These are phyloP conservation scores for Pythium brachiatum DNA, from an alignment of 352 stramenopile genomes.

Conservation along the genomic window DNA sequence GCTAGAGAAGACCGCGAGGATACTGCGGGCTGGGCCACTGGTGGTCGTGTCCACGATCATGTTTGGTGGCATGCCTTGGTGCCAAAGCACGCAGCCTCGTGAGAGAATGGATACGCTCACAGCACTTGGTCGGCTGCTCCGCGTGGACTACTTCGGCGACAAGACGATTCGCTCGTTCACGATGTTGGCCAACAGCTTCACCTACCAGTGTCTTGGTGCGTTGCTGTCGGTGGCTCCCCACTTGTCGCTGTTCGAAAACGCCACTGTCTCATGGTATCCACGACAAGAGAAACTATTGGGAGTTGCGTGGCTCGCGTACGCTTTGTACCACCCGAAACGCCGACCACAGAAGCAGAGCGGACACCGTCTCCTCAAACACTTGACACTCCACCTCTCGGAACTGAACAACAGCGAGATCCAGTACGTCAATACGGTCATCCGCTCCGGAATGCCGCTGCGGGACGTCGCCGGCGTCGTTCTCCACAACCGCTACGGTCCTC, in stretches of 20 bases:
- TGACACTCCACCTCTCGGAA: background rate
- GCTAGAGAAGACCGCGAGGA: background rate
- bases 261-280: background rate
- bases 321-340: background rate
- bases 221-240: background rate
- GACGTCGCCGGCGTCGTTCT: background rate
- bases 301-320: constrained; percentile 11
- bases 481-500: background rate
- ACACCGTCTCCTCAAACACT: background rate
- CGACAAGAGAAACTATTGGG: background rate
- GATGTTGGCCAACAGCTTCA: background rate
- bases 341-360: background rate
- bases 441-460: background rate
- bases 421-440: background rate
- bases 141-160: background rate
- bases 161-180: background rate
- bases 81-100: background rate
- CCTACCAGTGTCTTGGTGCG: background rate
- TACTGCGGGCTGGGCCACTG: background rate
- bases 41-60: background rate
- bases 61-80: background rate
- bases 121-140: background rate
- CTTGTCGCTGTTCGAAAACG: background rate
- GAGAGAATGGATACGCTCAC: background rate
- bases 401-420: constrained; percentile 1